Base-by-base conservation (phyloP, 2,329 filamentous ascomycete genomes). In the Ophiostoma australiae region DNA sequence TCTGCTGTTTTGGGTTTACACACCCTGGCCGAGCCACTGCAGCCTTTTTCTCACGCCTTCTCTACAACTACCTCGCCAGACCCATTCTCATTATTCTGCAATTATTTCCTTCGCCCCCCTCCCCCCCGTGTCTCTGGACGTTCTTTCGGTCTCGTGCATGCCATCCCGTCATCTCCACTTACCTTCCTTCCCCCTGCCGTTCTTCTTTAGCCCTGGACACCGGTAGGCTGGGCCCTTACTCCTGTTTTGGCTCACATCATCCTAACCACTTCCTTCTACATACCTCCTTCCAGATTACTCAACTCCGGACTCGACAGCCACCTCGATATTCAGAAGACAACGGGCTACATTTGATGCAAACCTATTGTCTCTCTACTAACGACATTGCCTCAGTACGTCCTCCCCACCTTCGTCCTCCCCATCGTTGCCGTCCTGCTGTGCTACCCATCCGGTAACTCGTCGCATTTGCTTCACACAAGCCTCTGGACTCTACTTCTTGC, bases 381-480 rank as follows among this genome's bases (percentile, higher is more conserved):
- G 17, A 27, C 23, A 17, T 33, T 33, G 6, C 27, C 58, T 61
- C 23, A 27, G 58, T 63, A 31, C 27, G 27, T 63, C 58, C 27
- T 41, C 68, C 58, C 44, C 41, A 20, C n/a, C 61, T 48, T 33
- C 27, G n/a, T 27, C 27, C 3, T 41, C 58, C 41, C 68, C 35
- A 27, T 63, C 48, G 33, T 37, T 69, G 63, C 68, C 48, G 37
- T 70, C 68, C 68, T 72, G 68, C 3, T 70, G 70, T 70, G 70
- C 37, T 67, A 72, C 70, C 33, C 68, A 20, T 52, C 23, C 67
- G 63, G 63, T 65, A 52, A 41, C 61, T 61, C 33, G 39, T 69
- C 58, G 31, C 65, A 27, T 33, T 63, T 33, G 23, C 15, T 33
- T 33, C 8, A 17, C 27, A 63, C 23, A 17, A 11, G 13, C 11